Evolutionary conservation across 176 grass and related monocot species (phyloP), one percentile per base, ranked within the genome.

Genomic region (Triticum aestivum): DNA sequence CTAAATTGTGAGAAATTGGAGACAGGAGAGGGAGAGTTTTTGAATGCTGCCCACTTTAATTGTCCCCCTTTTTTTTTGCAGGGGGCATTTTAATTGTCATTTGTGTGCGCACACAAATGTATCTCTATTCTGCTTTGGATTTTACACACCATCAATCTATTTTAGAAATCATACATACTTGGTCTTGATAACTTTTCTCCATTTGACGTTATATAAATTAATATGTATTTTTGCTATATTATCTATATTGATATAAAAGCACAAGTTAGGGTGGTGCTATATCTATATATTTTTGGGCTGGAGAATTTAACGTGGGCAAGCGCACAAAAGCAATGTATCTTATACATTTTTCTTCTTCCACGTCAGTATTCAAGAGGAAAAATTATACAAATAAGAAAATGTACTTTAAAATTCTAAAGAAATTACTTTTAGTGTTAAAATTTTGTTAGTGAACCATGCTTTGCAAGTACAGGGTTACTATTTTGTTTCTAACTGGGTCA

Each of bases 1-100:
- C 0, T 9, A 0, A 3, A 62, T 23, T 77, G 6, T 63, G 33
- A 62, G 24, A 23, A 87, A 81, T 87, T 69, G 2, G 34, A 58
- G 51, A 29, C 38, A 0, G 18, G 51, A 5, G 58, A 1, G 15
- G 65, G 6, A 72, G 3, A 39, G 4, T 23, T 38, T 84, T 84
- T 84, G 45, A 79, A 90, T 67, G 9, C 24, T 75, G 74, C 82
- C 45, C 33, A 45, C 59, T 45, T 79, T 18, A 51, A 51, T 51
- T 51, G 49, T 51, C 49, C 41, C 39, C 2, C 13, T 15, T 51
- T 51, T 47, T 51, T 49, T 49, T 5, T 49, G 11, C 47, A 4
- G 4, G 49, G 47, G 14, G 14, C 49, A 15, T 14, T 51, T 51
- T 51, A 51, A 51, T 51, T 34, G 37, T 63, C 13, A 5, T 3